A percentile compares a stretch with the other conserved stretches of the same genome.
Evolutionary conservation across 805 yeast species (phyloP).

Genomic region (Candida wancherniae): DNA sequence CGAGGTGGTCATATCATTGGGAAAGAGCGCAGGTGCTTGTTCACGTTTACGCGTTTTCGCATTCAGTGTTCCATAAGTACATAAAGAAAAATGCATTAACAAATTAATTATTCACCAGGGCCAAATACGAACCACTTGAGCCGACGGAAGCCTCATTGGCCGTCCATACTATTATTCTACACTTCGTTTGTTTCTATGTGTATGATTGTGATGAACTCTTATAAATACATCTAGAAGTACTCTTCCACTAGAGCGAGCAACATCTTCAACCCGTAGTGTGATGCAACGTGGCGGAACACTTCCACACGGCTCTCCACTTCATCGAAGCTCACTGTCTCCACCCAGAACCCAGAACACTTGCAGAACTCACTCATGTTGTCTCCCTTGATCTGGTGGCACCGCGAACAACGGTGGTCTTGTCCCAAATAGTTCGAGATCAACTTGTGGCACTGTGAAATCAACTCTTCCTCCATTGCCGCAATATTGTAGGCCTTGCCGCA

Average conservation of each 20-base stretch:
- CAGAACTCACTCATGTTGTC: conserved; percentile 73
- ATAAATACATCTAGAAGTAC: conserved; percentile 3
- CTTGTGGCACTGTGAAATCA: conserved; percentile 60
- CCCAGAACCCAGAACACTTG: conserved; percentile 86
- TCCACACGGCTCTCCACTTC: conserved; percentile 42
- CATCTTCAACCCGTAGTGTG: conserved; percentile 55
- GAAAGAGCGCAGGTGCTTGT: too few relatives aligned
- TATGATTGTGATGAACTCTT: neutral
- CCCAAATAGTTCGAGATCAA: conserved; percentile 55
- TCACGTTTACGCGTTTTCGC: too few relatives aligned
- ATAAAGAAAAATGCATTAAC: too few relatives aligned
- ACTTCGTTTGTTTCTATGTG: too few relatives aligned
- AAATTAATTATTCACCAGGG: too few relatives aligned
- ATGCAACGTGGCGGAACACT: conserved; percentile 56
- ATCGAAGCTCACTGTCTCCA: conserved; percentile 44
- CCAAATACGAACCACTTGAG: too few relatives aligned
- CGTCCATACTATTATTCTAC: too few relatives aligned
- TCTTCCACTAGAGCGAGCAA: conserved; percentile 37
- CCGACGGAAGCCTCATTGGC: too few relatives aligned
- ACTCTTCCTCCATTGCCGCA: conserved; percentile 70
- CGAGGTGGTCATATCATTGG: too few relatives aligned
- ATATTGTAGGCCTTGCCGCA: conserved; percentile 65
- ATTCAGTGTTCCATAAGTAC: too few relatives aligned
- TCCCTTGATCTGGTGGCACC: conserved; percentile 64
- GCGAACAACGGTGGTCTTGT: conserved; percentile 79